These are phyloP conservation scores for Cutaneotrichosporon dermatis DNA, from an alignment of 1,284 basidiomycete genomes.

Conservation along the genomic window DNA sequence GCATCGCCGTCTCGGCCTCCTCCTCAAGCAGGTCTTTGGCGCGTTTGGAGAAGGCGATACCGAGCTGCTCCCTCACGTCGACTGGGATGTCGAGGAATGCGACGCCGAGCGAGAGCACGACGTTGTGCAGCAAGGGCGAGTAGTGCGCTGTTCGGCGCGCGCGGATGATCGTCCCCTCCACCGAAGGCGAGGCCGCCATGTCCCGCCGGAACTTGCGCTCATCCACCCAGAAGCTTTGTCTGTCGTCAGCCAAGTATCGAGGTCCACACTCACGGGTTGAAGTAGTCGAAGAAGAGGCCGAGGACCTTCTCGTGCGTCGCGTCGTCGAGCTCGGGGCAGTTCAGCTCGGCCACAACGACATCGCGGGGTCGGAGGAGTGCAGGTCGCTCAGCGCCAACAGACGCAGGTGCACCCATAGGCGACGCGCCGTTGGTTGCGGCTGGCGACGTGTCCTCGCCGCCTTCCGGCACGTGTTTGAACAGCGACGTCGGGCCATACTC, in stretches of 20 bases:
- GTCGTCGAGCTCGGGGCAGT: conserved; percentile 17
- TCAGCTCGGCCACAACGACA: conserved; percentile 4
- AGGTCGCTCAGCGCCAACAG: conserved; percentile 2
- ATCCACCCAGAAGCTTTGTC: conserved; percentile 27
- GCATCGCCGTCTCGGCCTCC: conserved; percentile 33
- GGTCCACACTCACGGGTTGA: conserved; percentile 15
- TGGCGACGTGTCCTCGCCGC: neutral
- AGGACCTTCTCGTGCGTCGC: conserved; percentile 22
- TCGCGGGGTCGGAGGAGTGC: conserved; percentile 6
- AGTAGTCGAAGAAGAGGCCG: conserved; percentile 26
- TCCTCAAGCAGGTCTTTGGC: conserved; percentile 32
- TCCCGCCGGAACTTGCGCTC: conserved; percentile 23
- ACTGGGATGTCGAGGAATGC: conserved; percentile 13
- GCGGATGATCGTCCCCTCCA: conserved; percentile 14
- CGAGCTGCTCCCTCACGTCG: conserved; percentile 12
- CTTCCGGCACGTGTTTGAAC: conserved; percentile 13
- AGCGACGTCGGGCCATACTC: conserved; percentile 20
- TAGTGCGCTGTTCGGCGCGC: conserved; percentile 22
- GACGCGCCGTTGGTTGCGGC: conserved; percentile 2
- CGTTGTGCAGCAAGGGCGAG: conserved; percentile 60
- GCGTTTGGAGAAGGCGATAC: conserved; percentile 15
- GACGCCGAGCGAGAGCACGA: conserved; percentile 57
- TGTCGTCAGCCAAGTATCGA: neutral
- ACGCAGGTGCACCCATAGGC: neutral
- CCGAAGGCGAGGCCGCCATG: conserved; percentile 5